phyloP scores from a whole-genome alignment of 495 filamentous ascomycete species.

The Entonaema liquescens region DNA sequence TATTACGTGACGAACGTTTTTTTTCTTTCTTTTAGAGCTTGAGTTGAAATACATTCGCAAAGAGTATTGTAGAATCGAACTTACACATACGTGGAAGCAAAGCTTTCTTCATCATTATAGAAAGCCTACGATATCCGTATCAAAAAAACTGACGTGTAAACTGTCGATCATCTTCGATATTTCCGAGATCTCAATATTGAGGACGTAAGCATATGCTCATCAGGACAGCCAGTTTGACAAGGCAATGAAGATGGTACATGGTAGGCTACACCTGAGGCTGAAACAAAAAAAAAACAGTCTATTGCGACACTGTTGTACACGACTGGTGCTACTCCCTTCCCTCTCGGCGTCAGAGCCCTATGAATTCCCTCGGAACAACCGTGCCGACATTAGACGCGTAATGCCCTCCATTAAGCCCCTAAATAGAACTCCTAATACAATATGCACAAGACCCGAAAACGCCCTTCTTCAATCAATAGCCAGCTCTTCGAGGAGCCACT shows the following conservation, averaged over 20 bases:
- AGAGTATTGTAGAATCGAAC: background rate
- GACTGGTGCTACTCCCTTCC: slow-evolving; percentile 22
- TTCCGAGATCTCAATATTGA: background rate
- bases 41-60: background rate
- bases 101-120: slow-evolving; percentile 14
- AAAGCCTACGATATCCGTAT: slow-evolving; percentile 4
- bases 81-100: slow-evolving; percentile 1
- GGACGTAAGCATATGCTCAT: slow-evolving; percentile 16
- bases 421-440: slow-evolving; percentile 28
- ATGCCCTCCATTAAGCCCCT: slow-evolving; percentile 26
- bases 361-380: slow-evolving; percentile 15
- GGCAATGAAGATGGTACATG: background rate
- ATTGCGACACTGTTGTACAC: slow-evolving; percentile 45
- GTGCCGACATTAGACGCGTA: slow-evolving; percentile 28
- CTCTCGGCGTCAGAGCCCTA: slow-evolving; percentile 22
- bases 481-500: slow-evolving; percentile 19
- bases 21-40: background rate
- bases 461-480: slow-evolving; percentile 19
- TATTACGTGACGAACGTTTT: background rate
- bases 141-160: background rate
- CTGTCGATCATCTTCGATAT: background rate
- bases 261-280: slow-evolving; percentile 6
- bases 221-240: slow-evolving; percentile 3
- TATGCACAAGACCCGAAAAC: slow-evolving; percentile 31
- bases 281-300: slow-evolving; percentile 21